Percentiles rank a stretch among this genome's conserved stretches.
phyloP scores from a whole-genome alignment of 2,329 filamentous ascomycete genomes.

The Colletotrichum chrysophilum region DNA sequence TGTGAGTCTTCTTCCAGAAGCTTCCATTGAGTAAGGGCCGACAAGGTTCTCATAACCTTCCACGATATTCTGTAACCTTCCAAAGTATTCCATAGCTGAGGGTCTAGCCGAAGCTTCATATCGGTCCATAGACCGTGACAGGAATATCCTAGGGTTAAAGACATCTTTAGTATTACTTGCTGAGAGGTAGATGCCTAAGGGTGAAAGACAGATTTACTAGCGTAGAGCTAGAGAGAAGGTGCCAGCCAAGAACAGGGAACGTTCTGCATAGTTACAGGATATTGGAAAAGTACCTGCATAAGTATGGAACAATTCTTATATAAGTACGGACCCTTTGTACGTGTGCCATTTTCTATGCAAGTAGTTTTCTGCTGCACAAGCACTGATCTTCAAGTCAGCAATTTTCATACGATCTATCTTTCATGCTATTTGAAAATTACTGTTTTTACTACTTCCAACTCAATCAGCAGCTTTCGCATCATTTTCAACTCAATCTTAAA shows the following conservation, averaged over 20 bases:
- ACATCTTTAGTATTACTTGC: too few species aligned
- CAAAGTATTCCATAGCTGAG: too few species aligned
- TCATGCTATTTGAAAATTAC: neutral
- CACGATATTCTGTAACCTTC: too few species aligned
- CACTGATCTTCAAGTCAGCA: neutral
- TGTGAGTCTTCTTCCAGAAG: too few species aligned
- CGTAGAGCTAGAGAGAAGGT: neutral
- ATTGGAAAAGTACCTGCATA: too few species aligned
- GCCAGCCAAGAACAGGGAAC: neutral
- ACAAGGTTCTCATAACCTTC: too few species aligned
- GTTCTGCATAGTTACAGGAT: too few species aligned
- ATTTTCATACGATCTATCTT: neutral
- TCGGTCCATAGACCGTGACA: too few species aligned
- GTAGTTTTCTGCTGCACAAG: neutral
- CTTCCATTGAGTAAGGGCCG: too few species aligned
- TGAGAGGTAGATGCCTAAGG: neutral
- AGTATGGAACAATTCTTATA: too few species aligned
- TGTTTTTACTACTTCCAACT: neutral
- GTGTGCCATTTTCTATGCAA: neutral
- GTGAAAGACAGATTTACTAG: neutral
- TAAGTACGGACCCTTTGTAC: neutral
- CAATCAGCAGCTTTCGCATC: neutral
- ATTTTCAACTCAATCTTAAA: neutral
- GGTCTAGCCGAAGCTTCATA: too few species aligned
- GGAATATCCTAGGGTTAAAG: too few species aligned